Percentiles rank a stretch among this genome's conserved stretches.
phyloP scores from a whole-genome alignment of 192 early-diverging fungal species.

The Coemansia sp. region DNA sequence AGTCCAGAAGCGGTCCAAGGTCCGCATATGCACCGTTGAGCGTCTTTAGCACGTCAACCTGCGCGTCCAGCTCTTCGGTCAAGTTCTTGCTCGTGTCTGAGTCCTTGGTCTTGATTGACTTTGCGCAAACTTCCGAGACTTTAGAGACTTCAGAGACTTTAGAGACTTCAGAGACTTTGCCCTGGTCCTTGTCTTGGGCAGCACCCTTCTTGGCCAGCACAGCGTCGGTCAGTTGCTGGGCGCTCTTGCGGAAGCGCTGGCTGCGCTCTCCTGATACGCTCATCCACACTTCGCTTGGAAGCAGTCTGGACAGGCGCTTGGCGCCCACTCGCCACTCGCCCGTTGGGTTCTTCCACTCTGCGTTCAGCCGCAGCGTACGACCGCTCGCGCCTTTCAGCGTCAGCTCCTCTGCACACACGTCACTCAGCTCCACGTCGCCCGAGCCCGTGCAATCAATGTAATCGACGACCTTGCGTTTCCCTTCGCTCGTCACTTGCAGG shows the following conservation, averaged over 20 bases:
- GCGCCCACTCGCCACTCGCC: constrained; percentile 83
- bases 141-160: not conserved
- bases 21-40: constrained; percentile 72
- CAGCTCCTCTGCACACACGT: not conserved
- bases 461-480: constrained; percentile 87
- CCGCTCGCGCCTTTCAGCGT: constrained; percentile 68
- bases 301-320: constrained; percentile 74
- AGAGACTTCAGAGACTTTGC: not conserved
- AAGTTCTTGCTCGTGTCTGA: constrained; percentile 13
- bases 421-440: constrained; percentile 67
- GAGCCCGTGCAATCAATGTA: constrained; percentile 93
- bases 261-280: constrained; percentile 58
- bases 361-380: constrained; percentile 65
- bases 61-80: not conserved
- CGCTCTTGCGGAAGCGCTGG: constrained; percentile 29
- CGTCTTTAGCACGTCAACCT: constrained; percentile 36
- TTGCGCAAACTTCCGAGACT: too few relatives aligned
- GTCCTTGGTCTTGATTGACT: too few relatives aligned
- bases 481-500: constrained; percentile 81
- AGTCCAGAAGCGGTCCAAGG: constrained; percentile 74
- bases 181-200: not conserved
- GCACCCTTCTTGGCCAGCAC: constrained; percentile 1
- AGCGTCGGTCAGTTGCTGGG: constrained; percentile 27
- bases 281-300: constrained; percentile 53
- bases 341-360: constrained; percentile 74